A percentile compares a stretch with the other conserved stretches of the same genome.
Conservation (phyloP, 305 asterid genomes). For the Solanum hybrid region DNA sequence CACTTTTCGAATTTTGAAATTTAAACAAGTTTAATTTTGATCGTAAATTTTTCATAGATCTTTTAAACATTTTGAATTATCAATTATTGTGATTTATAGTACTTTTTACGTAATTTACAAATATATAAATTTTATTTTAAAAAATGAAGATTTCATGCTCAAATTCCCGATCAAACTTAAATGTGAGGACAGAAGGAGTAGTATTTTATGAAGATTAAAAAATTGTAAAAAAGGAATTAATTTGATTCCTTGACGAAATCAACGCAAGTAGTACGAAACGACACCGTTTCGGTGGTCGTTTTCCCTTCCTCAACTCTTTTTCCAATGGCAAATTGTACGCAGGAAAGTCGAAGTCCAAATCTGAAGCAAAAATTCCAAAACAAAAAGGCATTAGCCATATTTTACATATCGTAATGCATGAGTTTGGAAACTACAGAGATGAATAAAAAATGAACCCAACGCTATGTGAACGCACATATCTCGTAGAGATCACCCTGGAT, state of each 20-base stretch:
- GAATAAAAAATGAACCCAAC: background rate
- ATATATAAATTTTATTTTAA: too few species aligned
- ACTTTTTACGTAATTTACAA: too few species aligned
- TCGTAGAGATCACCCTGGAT: too few species aligned
- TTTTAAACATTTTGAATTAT: too few species aligned
- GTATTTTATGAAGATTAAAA: background rate
- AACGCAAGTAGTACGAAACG: background rate
- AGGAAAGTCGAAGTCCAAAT: background rate
- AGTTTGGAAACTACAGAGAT: background rate
- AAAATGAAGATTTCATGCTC: too few species aligned
- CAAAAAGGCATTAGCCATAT: background rate
- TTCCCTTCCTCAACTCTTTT: background rate
- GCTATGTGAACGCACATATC: too few species aligned
- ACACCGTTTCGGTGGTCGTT: background rate
- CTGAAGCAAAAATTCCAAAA: background rate
- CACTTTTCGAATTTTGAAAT: too few species aligned
- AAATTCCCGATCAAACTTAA: too few species aligned
- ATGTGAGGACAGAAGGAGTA: too few species aligned
- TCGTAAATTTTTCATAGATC: too few species aligned
- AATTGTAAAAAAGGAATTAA: background rate
- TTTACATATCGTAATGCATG: background rate
- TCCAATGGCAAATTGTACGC: background rate
- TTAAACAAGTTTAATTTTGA: too few species aligned
- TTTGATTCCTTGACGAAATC: background rate
- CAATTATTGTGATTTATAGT: too few species aligned